Percentiles rank a stretch among this genome's conserved stretches.
phyloP scores from a whole-genome alignment of 352 stramenopile species.

The Phytophthora pinifolia region DNA sequence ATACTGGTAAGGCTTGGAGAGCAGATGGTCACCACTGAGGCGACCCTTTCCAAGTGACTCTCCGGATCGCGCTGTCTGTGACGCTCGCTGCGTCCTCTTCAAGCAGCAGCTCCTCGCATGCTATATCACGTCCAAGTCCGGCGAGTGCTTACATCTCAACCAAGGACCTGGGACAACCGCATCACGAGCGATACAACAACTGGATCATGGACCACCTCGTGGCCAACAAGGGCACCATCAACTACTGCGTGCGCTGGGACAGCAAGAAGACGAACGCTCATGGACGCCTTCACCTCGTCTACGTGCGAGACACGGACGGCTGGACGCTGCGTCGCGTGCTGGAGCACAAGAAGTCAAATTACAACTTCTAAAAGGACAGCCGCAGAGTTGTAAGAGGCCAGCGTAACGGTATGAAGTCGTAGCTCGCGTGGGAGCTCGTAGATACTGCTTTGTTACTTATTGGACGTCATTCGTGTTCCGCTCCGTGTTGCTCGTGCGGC shows the following conservation, averaged over 20 bases:
- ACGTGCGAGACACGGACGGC: slow-evolving; percentile 18
- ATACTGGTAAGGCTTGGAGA: too few relatives aligned
- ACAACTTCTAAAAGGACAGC: slow-evolving; percentile 12
- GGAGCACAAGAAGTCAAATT: slow-evolving; percentile 22
- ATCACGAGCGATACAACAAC: slow-evolving; percentile 14
- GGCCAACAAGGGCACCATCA: slow-evolving; percentile 29
- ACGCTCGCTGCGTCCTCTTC: background rate
- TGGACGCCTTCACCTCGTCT: slow-evolving; percentile 17
- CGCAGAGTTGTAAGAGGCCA: too few relatives aligned
- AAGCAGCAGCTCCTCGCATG: slow-evolving; percentile 7
- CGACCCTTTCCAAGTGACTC: background rate
- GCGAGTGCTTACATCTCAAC: slow-evolving; percentile 26
- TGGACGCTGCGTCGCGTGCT: slow-evolving; percentile 35
- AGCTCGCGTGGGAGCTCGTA: too few relatives aligned
- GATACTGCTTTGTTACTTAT: too few relatives aligned
- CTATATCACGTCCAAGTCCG: slow-evolving; percentile 20
- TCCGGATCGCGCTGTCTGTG: background rate
- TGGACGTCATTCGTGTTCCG: too few relatives aligned
- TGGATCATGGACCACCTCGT: slow-evolving; percentile 38
- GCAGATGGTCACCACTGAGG: too few relatives aligned
- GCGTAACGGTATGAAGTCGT: too few relatives aligned
- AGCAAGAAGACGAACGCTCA: slow-evolving; percentile 26
- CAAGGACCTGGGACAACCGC: slow-evolving; percentile 21
- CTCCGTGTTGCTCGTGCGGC: too few relatives aligned
- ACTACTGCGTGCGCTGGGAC: slow-evolving; percentile 48